phyloP scores from a whole-genome alignment of 495 filamentous ascomycete species.

The Penicillium goetzii region DNA sequence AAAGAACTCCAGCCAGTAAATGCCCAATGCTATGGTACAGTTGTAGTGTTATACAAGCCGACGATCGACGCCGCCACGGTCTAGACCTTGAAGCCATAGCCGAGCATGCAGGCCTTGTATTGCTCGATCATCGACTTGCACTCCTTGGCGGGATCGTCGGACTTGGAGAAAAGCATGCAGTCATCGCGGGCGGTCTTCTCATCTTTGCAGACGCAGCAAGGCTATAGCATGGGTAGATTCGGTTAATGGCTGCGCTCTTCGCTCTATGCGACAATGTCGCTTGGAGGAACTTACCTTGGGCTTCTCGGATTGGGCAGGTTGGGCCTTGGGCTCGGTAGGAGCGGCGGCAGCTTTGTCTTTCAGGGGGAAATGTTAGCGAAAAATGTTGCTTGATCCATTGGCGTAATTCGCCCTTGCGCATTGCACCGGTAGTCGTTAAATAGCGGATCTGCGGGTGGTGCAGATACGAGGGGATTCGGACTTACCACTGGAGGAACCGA shows the following conservation, averaged over 20 bases:
- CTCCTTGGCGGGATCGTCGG: conserved; percentile 72
- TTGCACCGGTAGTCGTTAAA: conserved; percentile 13
- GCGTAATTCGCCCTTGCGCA: conserved; percentile 20
- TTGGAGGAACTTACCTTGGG: conserved; percentile 53
- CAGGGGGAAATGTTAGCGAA: conserved; percentile 12
- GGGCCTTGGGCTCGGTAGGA: conserved; percentile 34
- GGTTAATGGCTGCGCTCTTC: background rate
- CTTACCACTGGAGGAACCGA: conserved; percentile 47
- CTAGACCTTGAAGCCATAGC: conserved; percentile 85
- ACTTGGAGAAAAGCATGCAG: conserved; percentile 95
- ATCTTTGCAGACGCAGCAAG: conserved; percentile 95
- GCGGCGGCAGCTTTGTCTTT: conserved; percentile 31
- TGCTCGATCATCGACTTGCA: conserved; percentile 80
- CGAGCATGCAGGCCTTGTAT: conserved; percentile 91
- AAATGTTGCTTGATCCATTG: background rate
- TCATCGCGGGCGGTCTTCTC: conserved; percentile 93
- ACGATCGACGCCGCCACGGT: conserved; percentile 1
- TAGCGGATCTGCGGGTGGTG: conserved; percentile 5
- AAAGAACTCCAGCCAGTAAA: conserved; percentile 28
- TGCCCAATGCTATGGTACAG: conserved; percentile 34
- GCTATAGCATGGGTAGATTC: conserved; percentile 52
- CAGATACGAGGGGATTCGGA: conserved; percentile 6
- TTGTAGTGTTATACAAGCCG: conserved; percentile 24
- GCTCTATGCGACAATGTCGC: conserved; percentile 9
- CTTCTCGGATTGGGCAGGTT: conserved; percentile 47